phyloP scores from a whole-genome alignment of 2,329 filamentous ascomycete genomes.

The Fusarium brevicatenulatum region DNA sequence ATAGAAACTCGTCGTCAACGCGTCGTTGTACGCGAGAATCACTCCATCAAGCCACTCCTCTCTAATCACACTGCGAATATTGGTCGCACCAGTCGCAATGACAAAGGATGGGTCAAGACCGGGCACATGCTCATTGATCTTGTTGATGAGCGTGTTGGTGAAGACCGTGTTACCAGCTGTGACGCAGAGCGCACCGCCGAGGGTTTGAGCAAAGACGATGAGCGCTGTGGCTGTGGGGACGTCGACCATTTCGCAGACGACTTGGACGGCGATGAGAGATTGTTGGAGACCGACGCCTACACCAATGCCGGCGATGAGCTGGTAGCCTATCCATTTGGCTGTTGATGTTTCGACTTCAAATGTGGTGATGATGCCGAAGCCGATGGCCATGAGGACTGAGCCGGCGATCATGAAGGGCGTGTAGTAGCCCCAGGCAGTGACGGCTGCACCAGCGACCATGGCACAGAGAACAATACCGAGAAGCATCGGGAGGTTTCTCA shows the following conservation, averaged over 20 bases:
- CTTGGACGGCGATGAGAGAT: conserved; percentile 57
- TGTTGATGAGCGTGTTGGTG: conserved; percentile 56
- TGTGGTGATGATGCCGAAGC: conserved; percentile 56
- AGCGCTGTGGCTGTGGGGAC: conserved; percentile 52
- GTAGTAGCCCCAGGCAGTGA: conserved; percentile 57
- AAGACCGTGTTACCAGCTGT: conserved; percentile 62
- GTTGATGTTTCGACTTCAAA: conserved; percentile 49
- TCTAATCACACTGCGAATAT: conserved; percentile 46
- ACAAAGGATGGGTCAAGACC: conserved; percentile 48
- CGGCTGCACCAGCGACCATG: conserved; percentile 48
- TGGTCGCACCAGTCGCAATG: conserved; percentile 51
- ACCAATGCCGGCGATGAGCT: conserved; percentile 48
- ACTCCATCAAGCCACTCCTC: conserved; percentile 48
- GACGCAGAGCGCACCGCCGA: conserved; percentile 59
- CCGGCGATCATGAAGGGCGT: conserved; percentile 55
- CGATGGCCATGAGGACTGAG: conserved; percentile 49
- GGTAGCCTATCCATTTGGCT: conserved; percentile 57
- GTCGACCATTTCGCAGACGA: conserved; percentile 44
- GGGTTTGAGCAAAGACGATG: conserved; percentile 48
- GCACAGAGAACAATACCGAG: conserved; percentile 51
- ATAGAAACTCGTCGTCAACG: conserved; percentile 55
- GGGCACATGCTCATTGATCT: conserved; percentile 51
- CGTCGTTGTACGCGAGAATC: conserved; percentile 56
- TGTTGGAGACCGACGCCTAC: conserved; percentile 58
- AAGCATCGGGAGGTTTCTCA: conserved; percentile 55